Conservation (phyloP, 75 land plant species). For the Cunninghamia lanceolata region DNA sequence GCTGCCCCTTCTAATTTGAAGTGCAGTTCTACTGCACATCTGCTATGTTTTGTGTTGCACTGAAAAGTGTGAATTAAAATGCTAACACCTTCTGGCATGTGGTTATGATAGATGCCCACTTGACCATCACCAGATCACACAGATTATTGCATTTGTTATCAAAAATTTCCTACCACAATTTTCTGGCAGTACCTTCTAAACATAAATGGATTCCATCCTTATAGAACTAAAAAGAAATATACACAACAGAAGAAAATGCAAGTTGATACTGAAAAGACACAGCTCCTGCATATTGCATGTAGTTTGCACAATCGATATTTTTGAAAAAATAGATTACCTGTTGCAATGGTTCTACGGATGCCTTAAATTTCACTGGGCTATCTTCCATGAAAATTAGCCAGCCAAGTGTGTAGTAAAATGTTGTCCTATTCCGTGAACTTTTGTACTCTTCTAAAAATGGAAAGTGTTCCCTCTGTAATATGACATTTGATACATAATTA, state of each 20-base stretch:
- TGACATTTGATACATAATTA: constrained; percentile 5
- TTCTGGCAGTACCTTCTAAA: background rate
- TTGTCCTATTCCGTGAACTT: constrained; percentile 88
- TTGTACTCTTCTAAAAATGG: constrained; percentile 84
- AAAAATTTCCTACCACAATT: background rate
- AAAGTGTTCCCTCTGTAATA: constrained; percentile 87
- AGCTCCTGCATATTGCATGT: background rate
- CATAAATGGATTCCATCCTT: background rate
- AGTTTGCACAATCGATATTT: background rate
- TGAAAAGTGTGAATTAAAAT: background rate
- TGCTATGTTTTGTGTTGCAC: background rate
- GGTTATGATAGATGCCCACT: background rate
- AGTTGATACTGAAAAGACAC: background rate
- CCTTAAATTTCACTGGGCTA: constrained; percentile 77
- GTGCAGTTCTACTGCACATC: background rate
- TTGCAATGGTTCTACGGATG: constrained; percentile 80
- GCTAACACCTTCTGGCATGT: no score
- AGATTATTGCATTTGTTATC: background rate
- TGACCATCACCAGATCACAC: background rate
- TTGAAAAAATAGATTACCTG: constrained; percentile 35
- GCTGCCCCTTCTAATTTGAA: background rate
- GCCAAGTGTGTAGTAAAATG: constrained; percentile 86
- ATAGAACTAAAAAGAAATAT: background rate
- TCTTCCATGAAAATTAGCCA: constrained; percentile 93
- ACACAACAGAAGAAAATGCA: background rate